Evolutionary conservation across 306 rosid genomes (phyloP).

Genomic region (Malus orientalis): DNA sequence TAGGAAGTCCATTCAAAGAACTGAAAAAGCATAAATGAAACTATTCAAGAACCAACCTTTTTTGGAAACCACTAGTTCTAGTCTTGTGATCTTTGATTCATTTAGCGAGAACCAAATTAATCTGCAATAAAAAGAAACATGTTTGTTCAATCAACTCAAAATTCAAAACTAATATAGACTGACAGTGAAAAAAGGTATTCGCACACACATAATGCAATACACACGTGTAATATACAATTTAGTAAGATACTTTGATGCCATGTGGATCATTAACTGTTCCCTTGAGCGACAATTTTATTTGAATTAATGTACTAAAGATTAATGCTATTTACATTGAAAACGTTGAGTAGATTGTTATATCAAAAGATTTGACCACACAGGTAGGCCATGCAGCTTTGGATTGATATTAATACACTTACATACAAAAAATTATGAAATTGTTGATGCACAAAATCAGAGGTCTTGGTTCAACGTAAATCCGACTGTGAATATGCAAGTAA

Average conservation of each 20-base stretch:
- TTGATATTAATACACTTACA: too few relatives aligned
- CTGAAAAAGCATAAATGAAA: neutral
- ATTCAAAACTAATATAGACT: neutral
- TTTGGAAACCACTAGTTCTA: slow-evolving; percentile 92
- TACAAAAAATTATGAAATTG: too few relatives aligned
- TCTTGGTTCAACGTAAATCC: too few relatives aligned
- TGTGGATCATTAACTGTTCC: slow-evolving; percentile 40
- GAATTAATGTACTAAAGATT: too few relatives aligned
- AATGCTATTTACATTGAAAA: too few relatives aligned
- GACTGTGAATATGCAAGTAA: too few relatives aligned
- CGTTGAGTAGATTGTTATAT: too few relatives aligned
- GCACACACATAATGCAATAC: neutral
- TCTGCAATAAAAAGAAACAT: slow-evolving; percentile 29
- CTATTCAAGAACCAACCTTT: slow-evolving; percentile 44
- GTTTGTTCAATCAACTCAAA: neutral
- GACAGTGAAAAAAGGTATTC: neutral
- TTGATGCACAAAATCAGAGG: too few relatives aligned
- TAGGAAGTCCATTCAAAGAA: neutral
- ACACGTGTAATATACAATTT: neutral
- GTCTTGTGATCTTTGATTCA: slow-evolving; percentile 91
- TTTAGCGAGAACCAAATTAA: slow-evolving; percentile 61
- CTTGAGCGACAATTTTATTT: too few relatives aligned
- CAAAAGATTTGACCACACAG: too few relatives aligned
- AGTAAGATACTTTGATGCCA: slow-evolving; percentile 55
- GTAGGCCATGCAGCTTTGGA: too few relatives aligned